Evolutionary conservation across 192 early-diverging fungal species (phyloP).

Genomic region (Backusella morwellensis): DNA sequence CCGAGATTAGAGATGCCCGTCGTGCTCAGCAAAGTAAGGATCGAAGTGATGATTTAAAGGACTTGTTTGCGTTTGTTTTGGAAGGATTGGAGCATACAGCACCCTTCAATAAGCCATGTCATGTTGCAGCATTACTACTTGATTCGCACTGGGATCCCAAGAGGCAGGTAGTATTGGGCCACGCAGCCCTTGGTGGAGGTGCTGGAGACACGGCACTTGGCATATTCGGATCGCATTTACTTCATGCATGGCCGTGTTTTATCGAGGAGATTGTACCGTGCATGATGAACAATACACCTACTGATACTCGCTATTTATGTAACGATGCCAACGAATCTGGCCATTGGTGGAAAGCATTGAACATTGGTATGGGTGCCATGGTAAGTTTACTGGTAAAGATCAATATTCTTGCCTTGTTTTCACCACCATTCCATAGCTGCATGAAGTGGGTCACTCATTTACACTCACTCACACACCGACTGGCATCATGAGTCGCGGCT

Average conservation of each 20-base stretch:
- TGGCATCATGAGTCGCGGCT: constrained; percentile 62
- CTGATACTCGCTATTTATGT: constrained; percentile 49
- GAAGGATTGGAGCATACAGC: constrained; percentile 47
- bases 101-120: constrained; percentile 41
- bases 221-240: constrained; percentile 68
- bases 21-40: constrained; percentile 55
- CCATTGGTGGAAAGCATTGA: constrained; percentile 59
- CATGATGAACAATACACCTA: constrained; percentile 54
- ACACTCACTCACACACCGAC: constrained; percentile 50
- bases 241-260: constrained; percentile 59
- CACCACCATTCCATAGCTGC: constrained; percentile 28
- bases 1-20: constrained; percentile 54
- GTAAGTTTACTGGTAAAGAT: neutral
- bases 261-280: constrained; percentile 58
- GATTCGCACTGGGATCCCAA: constrained; percentile 60
- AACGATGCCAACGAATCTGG: constrained; percentile 62
- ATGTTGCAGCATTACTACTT: constrained; percentile 51
- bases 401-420: too few relatives aligned
- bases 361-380: constrained; percentile 72
- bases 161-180: constrained; percentile 50
- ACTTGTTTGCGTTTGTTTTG: constrained; percentile 48
- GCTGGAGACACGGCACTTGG: constrained; percentile 48
- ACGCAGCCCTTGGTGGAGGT: constrained; percentile 67
- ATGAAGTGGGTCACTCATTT: constrained; percentile 67
- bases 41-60: constrained; percentile 32